phyloP scores from a whole-genome alignment of 192 early-diverging fungal genomes.

The Backusella tarrabulga region DNA sequence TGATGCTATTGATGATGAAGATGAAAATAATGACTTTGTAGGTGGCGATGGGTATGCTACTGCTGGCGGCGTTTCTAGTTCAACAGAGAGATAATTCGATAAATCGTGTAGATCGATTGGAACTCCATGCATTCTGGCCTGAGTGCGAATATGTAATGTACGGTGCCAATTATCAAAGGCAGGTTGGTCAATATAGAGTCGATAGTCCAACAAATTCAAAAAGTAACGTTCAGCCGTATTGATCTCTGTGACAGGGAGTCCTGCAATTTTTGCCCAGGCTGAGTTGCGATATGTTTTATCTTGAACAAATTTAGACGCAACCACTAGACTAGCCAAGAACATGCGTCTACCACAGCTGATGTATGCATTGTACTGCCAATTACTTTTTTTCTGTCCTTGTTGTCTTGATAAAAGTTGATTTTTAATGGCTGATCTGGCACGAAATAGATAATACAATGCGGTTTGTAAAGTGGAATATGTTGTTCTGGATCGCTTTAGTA shows the following conservation, averaged over 20 bases:
- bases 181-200: constrained; percentile 59
- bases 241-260: constrained; percentile 76
- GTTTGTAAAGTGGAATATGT: constrained; percentile 80
- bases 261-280: constrained; percentile 91
- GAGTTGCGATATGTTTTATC: constrained; percentile 87
- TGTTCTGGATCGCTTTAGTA: constrained; percentile 70
- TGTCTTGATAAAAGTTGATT: constrained; percentile 12
- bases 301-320: constrained; percentile 87
- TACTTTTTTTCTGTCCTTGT: not conserved
- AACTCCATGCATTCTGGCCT: not conserved
- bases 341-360: constrained; percentile 77
- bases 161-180: constrained; percentile 37
- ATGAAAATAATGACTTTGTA: not conserved
- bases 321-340: constrained; percentile 80
- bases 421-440: constrained; percentile 26
- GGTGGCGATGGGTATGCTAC: not conserved
- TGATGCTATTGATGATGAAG: not conserved
- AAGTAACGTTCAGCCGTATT: constrained; percentile 84
- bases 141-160: constrained; percentile 25
- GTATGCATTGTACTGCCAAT: constrained; percentile 16
- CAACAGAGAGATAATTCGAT: not conserved
- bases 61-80: not conserved
- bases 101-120: not conserved
- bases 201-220: constrained; percentile 77
- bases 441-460: constrained; percentile 69